Percentiles rank a stretch among this genome's conserved stretches.
phyloP scores from a whole-genome alignment of 768 basidiomycete genomes.

The Pilatotrama ljubarskyi region DNA sequence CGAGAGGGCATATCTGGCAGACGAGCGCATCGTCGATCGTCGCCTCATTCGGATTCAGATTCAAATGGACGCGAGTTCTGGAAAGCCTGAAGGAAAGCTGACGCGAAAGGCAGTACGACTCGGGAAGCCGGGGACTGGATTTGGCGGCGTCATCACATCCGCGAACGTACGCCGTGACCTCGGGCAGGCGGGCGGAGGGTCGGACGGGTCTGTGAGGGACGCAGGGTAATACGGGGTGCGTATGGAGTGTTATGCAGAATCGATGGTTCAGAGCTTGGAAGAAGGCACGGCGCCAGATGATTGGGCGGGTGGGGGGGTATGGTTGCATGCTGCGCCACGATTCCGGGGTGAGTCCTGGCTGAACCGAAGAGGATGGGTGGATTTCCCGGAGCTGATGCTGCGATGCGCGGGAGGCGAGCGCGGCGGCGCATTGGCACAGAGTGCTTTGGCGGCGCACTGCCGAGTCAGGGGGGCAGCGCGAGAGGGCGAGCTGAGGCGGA shows the following conservation, averaged over 20 bases:
- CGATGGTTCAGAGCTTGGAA: constrained; percentile 15
- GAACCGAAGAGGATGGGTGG: constrained; percentile 11
- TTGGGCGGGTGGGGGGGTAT: background rate
- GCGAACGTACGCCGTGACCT: background rate
- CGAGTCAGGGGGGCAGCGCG: background rate
- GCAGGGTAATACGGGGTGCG: constrained; percentile 1
- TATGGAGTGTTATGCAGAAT: constrained; percentile 7
- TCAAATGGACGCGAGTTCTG: constrained; percentile 12
- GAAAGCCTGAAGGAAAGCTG: background rate
- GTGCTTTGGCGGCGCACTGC: background rate
- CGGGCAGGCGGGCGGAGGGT: background rate
- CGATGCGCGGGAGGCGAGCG: background rate
- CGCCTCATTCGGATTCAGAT: constrained; percentile 13
- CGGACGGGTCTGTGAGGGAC: background rate
- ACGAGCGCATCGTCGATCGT: constrained; percentile 10
- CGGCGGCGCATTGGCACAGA: background rate
- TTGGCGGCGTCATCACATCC: background rate
- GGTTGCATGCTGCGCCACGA: constrained; percentile 1
- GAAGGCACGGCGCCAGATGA: background rate
- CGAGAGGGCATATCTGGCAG: constrained; percentile 5
- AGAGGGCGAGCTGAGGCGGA: background rate
- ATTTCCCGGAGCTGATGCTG: constrained; percentile 5
- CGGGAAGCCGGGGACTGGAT: background rate
- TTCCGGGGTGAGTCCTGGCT: constrained; percentile 9
- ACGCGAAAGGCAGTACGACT: background rate